Base-by-base conservation (phyloP, 306 rosid species). In the Mimosa pudica region DNA sequence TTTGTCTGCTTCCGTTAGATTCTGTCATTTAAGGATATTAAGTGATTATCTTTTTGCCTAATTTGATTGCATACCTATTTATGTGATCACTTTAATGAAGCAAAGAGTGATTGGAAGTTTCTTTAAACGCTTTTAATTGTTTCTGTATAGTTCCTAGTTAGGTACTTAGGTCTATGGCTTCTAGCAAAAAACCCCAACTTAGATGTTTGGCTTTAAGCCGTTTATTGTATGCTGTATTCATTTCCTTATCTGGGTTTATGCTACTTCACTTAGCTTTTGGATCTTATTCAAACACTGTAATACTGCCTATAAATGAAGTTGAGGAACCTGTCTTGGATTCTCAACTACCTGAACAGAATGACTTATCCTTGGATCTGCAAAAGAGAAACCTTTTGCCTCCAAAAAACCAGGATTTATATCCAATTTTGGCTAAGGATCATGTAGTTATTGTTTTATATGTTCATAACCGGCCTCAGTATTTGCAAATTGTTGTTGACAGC, bases 401-500 rank as follows among this genome's bases (percentile, higher is more conserved):
- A 17, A 89, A 90, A 80, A 96, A 96, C 82, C 66, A 82, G 82
- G 98, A 96, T 93, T 86, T 89, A 47, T 91, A 85, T 81, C 98
- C 98, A 4, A 90, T 55, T 24, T 90, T 96, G 52, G 88, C 86
- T 42, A 80, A 82, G 77, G 90, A 88, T 86, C 94, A 80, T 70
- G 88, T 92, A 51, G 36, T 92, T 61, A 83, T 96, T 55, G 98
- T 96, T 82, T 78, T 96, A 71, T 96, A 96, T 76, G 99, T 96
- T 42, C 98, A 96, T 83, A 96, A 93, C 78, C 88, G 99, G 48
- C 92, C 98, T 10, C 94, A 90, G 68, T 96, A 96, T 89, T 89
- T 96, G 30, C 84, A 82, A 76, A 84, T 91, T 4, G 99, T 83
- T 54, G 87, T 93, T 17, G 90, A 93, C 76, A 93, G 98, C 86